phyloP scores from a whole-genome alignment of 371 early-diverging fungal genomes.

The Circinella minor region DNA sequence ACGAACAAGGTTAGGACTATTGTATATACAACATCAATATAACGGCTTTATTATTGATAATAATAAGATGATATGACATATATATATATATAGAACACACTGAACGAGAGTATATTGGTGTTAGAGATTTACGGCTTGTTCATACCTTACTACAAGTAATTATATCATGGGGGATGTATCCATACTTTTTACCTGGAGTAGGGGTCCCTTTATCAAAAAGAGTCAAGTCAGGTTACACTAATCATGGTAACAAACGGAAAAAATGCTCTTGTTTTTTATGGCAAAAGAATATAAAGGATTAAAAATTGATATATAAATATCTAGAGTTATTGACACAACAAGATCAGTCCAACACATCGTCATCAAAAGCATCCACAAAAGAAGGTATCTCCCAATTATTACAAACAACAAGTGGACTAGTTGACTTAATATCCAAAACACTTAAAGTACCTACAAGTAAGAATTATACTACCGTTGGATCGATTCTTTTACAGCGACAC shows the following conservation, averaged over 20 bases:
- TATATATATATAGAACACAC: constrained; percentile 12
- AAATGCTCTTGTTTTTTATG: not conserved
- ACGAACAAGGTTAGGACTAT: constrained; percentile 20
- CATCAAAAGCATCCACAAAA: not conserved
- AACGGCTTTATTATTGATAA: no score
- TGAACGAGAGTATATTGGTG: constrained; percentile 57
- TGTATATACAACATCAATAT: not conserved
- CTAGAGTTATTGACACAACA: constrained; percentile 17
- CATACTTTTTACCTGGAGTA: constrained; percentile 67
- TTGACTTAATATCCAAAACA: constrained; percentile 32
- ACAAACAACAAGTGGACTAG: constrained; percentile 18
- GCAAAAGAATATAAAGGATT: not conserved
- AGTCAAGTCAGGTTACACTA: constrained; percentile 56
- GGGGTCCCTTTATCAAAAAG: constrained; percentile 71
- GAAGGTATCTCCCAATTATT: constrained; percentile 16
- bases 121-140: constrained; percentile 65
- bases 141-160: constrained; percentile 70
- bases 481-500: constrained; percentile 57
- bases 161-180: constrained; percentile 73
- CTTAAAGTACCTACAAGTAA: constrained; percentile 29
- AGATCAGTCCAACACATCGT: not conserved
- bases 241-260: constrained; percentile 36
- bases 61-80: not conserved
- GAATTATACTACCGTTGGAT: constrained; percentile 62
- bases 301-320: not conserved